Evolutionary conservation across 192 early-diverging fungal genomes (phyloP).

Genomic region (Podila verticillata): DNA sequence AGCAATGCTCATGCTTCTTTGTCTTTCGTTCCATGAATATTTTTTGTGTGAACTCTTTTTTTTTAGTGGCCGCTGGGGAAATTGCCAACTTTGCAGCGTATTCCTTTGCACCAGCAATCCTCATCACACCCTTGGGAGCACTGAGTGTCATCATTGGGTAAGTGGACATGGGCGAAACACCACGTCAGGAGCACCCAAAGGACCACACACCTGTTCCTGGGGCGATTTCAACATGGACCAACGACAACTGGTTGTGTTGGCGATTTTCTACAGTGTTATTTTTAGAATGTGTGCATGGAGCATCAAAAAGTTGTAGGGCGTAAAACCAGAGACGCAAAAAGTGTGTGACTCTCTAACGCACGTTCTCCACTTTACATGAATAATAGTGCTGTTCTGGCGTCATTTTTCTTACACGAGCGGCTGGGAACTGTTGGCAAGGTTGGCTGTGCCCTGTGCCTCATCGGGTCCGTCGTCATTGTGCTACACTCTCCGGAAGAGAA

Average conservation of each 20-base stretch:
- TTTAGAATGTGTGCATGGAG: no score
- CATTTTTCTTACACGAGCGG: constrained; percentile 88
- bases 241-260: no score
- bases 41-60: not conserved
- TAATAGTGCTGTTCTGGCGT: constrained; percentile 82
- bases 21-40: not conserved
- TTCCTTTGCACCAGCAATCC: constrained; percentile 94
- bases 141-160: constrained; percentile 89
- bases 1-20: not conserved
- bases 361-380: not conserved
- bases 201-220: not conserved
- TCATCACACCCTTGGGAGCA: constrained; percentile 94
- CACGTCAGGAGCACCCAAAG: not conserved
- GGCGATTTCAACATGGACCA: no score
- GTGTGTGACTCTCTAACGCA: not conserved
- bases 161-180: not conserved
- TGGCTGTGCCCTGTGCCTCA: constrained; percentile 89
- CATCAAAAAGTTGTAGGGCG: no score
- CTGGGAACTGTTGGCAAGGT: constrained; percentile 85
- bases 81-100: constrained; percentile 95
- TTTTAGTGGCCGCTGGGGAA: constrained; percentile 89
- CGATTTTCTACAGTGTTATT: no score
- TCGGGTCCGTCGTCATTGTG: constrained; percentile 89
- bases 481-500: constrained; percentile 89
- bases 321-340: no score